Percentiles rank a stretch among this genome's conserved stretches.
Evolutionary conservation across 352 stramenopile genomes (phyloP).

Genomic region (Globisporangium takayamanum): DNA sequence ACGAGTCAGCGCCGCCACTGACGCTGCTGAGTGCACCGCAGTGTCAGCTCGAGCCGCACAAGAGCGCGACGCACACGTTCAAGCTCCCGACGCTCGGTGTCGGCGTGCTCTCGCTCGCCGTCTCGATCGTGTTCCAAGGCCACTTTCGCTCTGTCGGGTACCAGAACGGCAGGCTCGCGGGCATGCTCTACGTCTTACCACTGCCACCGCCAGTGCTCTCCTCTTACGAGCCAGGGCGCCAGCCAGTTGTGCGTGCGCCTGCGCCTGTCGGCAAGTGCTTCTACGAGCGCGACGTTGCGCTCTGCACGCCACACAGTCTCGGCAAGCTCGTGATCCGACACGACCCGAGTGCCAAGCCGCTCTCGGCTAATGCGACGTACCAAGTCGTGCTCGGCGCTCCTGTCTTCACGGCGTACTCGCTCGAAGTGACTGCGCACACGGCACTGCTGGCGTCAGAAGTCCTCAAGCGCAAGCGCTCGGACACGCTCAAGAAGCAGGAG

Average conservation of each 20-base stretch:
- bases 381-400: conserved; percentile 71
- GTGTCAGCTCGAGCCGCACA: conserved; percentile 53
- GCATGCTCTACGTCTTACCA: conserved; percentile 67
- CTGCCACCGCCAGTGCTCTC: background rate
- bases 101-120: conserved; percentile 41
- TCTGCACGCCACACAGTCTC: conserved; percentile 60
- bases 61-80: conserved; percentile 59
- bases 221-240: background rate
- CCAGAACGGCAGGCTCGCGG: conserved; percentile 67
- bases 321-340: conserved; percentile 63
- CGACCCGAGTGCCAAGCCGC: conserved; percentile 42
- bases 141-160: conserved; percentile 69
- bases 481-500: conserved; percentile 65
- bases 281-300: conserved; percentile 37
- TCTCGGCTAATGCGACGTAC: conserved; percentile 45
- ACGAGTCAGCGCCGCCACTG: conserved; percentile 21
- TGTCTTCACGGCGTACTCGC: conserved; percentile 60
- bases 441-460: conserved; percentile 43
- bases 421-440: conserved; percentile 41
- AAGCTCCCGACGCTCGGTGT: conserved; percentile 29
- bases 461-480: conserved; percentile 38
- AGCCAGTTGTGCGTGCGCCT: conserved; percentile 13
- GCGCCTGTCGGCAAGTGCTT: conserved; percentile 54
- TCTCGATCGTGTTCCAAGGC: conserved; percentile 68
- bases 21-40: conserved; percentile 35